Conservation (phyloP, 2,329 filamentous ascomycete genomes). For the Ophiostoma ulmi region DNA sequence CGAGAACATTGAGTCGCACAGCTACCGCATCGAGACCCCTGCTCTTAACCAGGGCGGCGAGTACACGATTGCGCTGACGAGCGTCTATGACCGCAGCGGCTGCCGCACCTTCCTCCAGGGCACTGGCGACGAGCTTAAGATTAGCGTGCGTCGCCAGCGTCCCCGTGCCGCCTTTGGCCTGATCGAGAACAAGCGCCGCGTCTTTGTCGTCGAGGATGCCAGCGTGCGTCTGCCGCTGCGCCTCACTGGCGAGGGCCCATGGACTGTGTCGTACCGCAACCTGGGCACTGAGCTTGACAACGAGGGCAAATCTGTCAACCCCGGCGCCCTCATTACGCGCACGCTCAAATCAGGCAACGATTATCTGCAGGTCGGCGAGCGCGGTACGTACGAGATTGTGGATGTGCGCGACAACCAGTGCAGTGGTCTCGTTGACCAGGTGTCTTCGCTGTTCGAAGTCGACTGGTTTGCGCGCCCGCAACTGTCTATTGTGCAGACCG, state of each 20-base stretch:
- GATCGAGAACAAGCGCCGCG: slow-evolving; percentile 70
- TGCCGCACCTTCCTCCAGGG: slow-evolving; percentile 77
- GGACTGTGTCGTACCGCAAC: slow-evolving; percentile 73
- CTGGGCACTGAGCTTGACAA: slow-evolving; percentile 33
- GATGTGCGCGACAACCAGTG: slow-evolving; percentile 75
- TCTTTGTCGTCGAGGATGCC: slow-evolving; percentile 72
- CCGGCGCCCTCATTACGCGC: slow-evolving; percentile 39
- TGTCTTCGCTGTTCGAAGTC: slow-evolving; percentile 70
- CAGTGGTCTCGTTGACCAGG: slow-evolving; percentile 70
- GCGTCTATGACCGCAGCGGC: slow-evolving; percentile 76
- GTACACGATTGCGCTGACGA: slow-evolving; percentile 79
- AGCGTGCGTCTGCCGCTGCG: slow-evolving; percentile 72
- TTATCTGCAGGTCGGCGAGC: slow-evolving; percentile 57
- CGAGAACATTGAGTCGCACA: slow-evolving; percentile 56
- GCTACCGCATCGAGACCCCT: slow-evolving; percentile 69
- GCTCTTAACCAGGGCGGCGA: slow-evolving; percentile 76
- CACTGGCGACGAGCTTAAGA: slow-evolving; percentile 63
- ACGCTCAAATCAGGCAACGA: slow-evolving; percentile 59
- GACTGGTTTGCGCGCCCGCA: slow-evolving; percentile 79
- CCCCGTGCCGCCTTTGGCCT: slow-evolving; percentile 82
- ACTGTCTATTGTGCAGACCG: slow-evolving; percentile 61
- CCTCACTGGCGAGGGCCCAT: slow-evolving; percentile 79
- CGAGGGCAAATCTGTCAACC: background rate
- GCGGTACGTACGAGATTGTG: slow-evolving; percentile 74
- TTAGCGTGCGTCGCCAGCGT: slow-evolving; percentile 81